phyloP scores from a whole-genome alignment of 2,329 filamentous ascomycete species.

The Ascochyta clinopodiicola region DNA sequence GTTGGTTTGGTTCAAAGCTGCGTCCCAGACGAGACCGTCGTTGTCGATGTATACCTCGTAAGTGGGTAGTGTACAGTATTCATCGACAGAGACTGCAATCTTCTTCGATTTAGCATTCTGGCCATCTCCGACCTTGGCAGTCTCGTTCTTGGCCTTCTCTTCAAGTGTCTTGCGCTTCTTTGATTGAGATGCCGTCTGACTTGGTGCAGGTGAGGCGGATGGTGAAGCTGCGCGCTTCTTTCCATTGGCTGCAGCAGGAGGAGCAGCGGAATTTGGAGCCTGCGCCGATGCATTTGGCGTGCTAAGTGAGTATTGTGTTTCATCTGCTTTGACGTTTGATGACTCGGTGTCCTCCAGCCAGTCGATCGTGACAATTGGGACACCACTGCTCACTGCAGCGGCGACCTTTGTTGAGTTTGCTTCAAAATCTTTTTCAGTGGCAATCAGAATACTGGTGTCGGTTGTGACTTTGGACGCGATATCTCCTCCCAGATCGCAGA shows the following conservation, averaged over 20 bases:
- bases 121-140: slow-evolving; percentile 51
- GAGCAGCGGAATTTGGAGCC: slow-evolving; percentile 8
- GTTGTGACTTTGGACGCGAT: slow-evolving; percentile 57
- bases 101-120: slow-evolving; percentile 53
- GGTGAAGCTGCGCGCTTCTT: slow-evolving; percentile 45
- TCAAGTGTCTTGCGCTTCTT: slow-evolving; percentile 35
- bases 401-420: slow-evolving; percentile 60
- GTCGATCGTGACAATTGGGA: slow-evolving; percentile 64
- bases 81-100: slow-evolving; percentile 57
- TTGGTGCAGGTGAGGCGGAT: slow-evolving; percentile 17
- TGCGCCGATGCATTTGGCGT: slow-evolving; percentile 1
- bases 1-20: slow-evolving; percentile 80
- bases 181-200: slow-evolving; percentile 16
- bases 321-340: slow-evolving; percentile 49
- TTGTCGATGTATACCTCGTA: slow-evolving; percentile 70
- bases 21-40: slow-evolving; percentile 75
- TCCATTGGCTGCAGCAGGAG: slow-evolving; percentile 24
- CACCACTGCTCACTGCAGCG: slow-evolving; percentile 54
- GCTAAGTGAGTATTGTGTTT: slow-evolving; percentile 48
- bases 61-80: slow-evolving; percentile 44
- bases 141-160: slow-evolving; percentile 22
- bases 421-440: slow-evolving; percentile 60
- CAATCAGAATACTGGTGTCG: slow-evolving; percentile 63
- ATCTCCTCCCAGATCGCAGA: slow-evolving; percentile 59
- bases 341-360: slow-evolving; percentile 68